Evolutionary conservation across 331 rosid species (phyloP).

Genomic region (Malus hybrid): DNA sequence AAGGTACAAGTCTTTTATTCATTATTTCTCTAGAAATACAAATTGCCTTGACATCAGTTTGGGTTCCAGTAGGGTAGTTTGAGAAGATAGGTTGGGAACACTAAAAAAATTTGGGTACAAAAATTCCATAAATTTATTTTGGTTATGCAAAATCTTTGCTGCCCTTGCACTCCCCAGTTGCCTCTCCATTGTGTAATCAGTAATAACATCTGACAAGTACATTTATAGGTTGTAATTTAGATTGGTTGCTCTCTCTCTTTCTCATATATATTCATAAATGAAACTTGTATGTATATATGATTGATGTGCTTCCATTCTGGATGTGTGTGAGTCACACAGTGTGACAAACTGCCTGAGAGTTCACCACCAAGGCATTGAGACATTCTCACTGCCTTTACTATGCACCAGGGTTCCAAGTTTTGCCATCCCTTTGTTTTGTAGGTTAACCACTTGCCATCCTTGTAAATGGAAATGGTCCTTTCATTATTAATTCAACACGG

Average conservation of each 20-base stretch:
- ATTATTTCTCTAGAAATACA: neutral
- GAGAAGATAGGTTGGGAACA: no score
- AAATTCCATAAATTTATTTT: neutral
- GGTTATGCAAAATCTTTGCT: neutral
- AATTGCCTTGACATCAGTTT: neutral
- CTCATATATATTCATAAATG: neutral
- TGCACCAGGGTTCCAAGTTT: neutral
- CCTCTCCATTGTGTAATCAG: neutral
- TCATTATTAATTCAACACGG: neutral
- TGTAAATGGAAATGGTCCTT: no score
- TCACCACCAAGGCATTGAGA: neutral
- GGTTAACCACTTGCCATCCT: neutral
- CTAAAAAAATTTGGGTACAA: no score
- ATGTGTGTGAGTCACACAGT: neutral
- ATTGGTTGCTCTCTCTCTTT: neutral
- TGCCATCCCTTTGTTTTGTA: neutral
- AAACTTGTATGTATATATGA: neutral
- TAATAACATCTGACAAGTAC: neutral
- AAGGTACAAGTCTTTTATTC: slow-evolving; percentile 44
- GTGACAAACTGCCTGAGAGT: neutral
- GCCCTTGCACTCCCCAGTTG: neutral
- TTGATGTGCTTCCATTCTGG: neutral
- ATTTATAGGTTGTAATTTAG: neutral
- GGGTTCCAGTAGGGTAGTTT: neutral
- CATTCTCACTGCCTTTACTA: neutral